Conservation (phyloP, 1,284 basidiomycete genomes). For the Moesziomyces sp. region DNA sequence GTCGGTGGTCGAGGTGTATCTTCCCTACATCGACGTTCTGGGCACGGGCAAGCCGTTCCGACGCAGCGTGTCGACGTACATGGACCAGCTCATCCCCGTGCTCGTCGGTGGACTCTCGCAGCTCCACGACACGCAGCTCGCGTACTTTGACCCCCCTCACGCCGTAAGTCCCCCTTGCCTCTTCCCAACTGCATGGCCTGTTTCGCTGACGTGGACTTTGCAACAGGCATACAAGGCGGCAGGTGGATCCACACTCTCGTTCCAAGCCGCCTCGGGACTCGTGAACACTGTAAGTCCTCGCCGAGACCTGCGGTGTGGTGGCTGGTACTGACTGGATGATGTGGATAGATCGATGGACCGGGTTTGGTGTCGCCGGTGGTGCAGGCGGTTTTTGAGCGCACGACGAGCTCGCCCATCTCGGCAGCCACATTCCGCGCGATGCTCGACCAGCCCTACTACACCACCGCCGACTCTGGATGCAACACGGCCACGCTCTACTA, state of each 20-base stretch:
- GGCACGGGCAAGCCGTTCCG: constrained; percentile 17
- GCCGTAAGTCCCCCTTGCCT: constrained; percentile 6
- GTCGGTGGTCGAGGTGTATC: constrained; percentile 12
- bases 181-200: too few relatives aligned
- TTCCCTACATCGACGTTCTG: constrained; percentile 18
- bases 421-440: constrained; percentile 9
- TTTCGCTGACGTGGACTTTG: background rate
- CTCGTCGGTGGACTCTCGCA: constrained; percentile 16
- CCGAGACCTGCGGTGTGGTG: background rate
- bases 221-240: constrained; percentile 16
- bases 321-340: too few relatives aligned
- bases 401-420: constrained; percentile 7
- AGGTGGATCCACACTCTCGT: constrained; percentile 9
- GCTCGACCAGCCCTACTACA: constrained; percentile 26
- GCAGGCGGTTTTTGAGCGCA: constrained; percentile 13
- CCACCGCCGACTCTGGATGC: constrained; percentile 14
- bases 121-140: constrained; percentile 15
- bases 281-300: constrained; percentile 7
- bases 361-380: constrained; percentile 15
- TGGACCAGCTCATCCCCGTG: constrained; percentile 17
- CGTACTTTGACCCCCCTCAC: constrained; percentile 23
- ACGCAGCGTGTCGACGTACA: constrained; percentile 13
- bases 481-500: constrained; percentile 16
- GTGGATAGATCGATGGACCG: constrained; percentile 18
- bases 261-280: constrained; percentile 16